A percentile compares a stretch with the other conserved stretches of the same genome.
phyloP scores from a whole-genome alignment of 2,329 filamentous ascomycete species.

The Thermochaetoides dissita region DNA sequence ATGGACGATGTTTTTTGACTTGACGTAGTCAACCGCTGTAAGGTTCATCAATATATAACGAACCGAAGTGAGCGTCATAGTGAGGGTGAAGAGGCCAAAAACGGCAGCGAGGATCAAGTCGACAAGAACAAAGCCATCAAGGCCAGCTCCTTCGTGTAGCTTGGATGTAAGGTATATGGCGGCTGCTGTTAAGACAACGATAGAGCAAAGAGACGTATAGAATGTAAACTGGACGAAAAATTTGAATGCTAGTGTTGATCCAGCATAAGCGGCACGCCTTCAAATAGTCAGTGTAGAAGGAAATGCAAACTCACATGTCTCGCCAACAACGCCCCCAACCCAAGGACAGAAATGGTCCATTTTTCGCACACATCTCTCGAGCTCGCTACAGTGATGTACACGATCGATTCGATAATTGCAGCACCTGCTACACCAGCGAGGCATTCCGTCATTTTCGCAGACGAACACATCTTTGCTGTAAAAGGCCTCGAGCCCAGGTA shows the following conservation, averaged over 20 bases:
- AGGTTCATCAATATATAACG: slow-evolving; percentile 59
- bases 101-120: slow-evolving; percentile 52
- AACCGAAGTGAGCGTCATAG: slow-evolving; percentile 62
- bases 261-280: too few species aligned
- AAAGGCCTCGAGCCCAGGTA: slow-evolving; percentile 58
- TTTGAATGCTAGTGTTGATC: slow-evolving; percentile 49
- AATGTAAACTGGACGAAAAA: slow-evolving; percentile 81
- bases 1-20: slow-evolving; percentile 45
- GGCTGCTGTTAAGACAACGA: slow-evolving; percentile 44
- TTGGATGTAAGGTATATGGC: slow-evolving; percentile 50
- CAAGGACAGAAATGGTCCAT: slow-evolving; percentile 97
- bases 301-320: slow-evolving; percentile 43
- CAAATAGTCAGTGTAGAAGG: too few species aligned
- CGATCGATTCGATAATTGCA: slow-evolving; percentile 79
- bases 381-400: slow-evolving; percentile 72
- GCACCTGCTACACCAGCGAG: slow-evolving; percentile 74
- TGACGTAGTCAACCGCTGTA: slow-evolving; percentile 73
- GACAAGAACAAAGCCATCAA: slow-evolving; percentile 51
- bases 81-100: slow-evolving; percentile 66
- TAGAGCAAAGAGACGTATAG: slow-evolving; percentile 53
- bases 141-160: slow-evolving; percentile 23
- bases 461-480: slow-evolving; percentile 74
- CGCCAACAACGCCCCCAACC: slow-evolving; percentile 86
- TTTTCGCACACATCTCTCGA: slow-evolving; percentile 67
- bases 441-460: slow-evolving; percentile 71